Conservation (phyloP, 164 flowering plant species). For the Annona cherimola region DNA sequence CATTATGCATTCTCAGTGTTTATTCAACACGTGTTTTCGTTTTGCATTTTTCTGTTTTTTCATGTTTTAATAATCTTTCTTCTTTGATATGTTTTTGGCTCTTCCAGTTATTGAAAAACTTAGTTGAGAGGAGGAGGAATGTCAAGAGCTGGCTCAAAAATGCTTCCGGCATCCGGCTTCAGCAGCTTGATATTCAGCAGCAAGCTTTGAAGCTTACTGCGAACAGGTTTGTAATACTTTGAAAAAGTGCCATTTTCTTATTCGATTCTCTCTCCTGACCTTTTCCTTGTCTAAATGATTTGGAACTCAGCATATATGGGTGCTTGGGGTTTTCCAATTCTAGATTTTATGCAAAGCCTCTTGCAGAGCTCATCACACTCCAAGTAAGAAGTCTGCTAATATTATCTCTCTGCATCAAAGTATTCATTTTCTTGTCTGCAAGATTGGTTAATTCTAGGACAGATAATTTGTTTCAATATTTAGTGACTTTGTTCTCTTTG, state of each 20-base stretch:
- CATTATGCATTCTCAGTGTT: neutral
- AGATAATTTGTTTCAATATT: neutral
- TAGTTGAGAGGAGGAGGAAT: slow-evolving; percentile 78
- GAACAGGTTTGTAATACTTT: slow-evolving; percentile 55
- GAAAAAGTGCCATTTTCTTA: neutral
- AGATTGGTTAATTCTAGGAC: neutral
- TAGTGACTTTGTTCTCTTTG: slow-evolving; percentile 8
- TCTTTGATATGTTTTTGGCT: neutral
- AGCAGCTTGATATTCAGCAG: slow-evolving; percentile 91
- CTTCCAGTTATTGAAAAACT: slow-evolving; percentile 62
- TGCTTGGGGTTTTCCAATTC: slow-evolving; percentile 98
- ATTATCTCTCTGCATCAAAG: neutral
- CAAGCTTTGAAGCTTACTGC: slow-evolving; percentile 99
- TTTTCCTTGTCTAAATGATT: neutral
- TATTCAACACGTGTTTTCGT: neutral
- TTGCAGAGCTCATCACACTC: slow-evolving; percentile 90
- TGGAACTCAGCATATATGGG: slow-evolving; percentile 86
- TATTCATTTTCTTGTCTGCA: neutral
- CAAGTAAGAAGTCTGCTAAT: slow-evolving; percentile 44
- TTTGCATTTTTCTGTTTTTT: neutral
- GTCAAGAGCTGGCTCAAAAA: slow-evolving; percentile 70
- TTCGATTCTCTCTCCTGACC: neutral
- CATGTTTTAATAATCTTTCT: neutral
- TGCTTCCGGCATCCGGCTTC: slow-evolving; percentile 67
- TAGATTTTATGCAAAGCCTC: slow-evolving; percentile 98